These are phyloP conservation scores for Breynia disticha DNA, from an alignment of 441 rosid genomes.

Conservation along the genomic window DNA sequence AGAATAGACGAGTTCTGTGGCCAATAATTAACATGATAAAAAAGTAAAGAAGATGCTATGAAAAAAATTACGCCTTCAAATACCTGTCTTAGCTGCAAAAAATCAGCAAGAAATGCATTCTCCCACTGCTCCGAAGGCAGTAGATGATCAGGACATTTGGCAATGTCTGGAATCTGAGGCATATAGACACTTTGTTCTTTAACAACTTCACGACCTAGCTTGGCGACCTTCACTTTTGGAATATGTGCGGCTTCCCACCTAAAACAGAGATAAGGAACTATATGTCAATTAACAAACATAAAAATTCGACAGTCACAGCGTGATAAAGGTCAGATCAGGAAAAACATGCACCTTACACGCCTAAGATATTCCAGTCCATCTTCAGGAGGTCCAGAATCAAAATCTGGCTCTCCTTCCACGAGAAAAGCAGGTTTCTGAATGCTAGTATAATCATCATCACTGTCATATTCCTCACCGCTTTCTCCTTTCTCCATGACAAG, in stretches of 20 bases:
- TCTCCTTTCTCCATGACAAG: slow-evolving; percentile 30
- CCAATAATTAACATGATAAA: background rate
- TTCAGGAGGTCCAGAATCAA: slow-evolving; percentile 82
- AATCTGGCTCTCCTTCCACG: slow-evolving; percentile 84
- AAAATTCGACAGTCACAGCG: too few species aligned
- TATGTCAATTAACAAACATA: too few species aligned
- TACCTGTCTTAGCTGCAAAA: slow-evolving; percentile 61
- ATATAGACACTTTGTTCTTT: slow-evolving; percentile 66
- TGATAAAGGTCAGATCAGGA: too few species aligned
- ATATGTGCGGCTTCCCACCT: slow-evolving; percentile 92
- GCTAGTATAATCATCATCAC: slow-evolving; percentile 58
- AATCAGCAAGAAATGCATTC: slow-evolving; percentile 68
- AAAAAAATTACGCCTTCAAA: slow-evolving; percentile 1
- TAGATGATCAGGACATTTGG: slow-evolving; percentile 51
- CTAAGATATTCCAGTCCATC: slow-evolving; percentile 83
- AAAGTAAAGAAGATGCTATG: background rate
- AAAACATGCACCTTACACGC: slow-evolving; percentile 59
- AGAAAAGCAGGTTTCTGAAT: slow-evolving; percentile 73
- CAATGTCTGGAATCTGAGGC: slow-evolving; percentile 83
- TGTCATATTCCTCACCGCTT: slow-evolving; percentile 47
- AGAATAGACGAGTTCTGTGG: too few species aligned
- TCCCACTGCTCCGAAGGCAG: slow-evolving; percentile 69
- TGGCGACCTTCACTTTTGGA: slow-evolving; percentile 66
- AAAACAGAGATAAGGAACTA: slow-evolving; percentile 5
- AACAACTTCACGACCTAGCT: slow-evolving; percentile 32